A percentile compares a stretch with the other conserved stretches of the same genome.
These are phyloP conservation scores for Obba rivulosa DNA, from an alignment of 768 basidiomycete genomes.

Conservation along the genomic window DNA sequence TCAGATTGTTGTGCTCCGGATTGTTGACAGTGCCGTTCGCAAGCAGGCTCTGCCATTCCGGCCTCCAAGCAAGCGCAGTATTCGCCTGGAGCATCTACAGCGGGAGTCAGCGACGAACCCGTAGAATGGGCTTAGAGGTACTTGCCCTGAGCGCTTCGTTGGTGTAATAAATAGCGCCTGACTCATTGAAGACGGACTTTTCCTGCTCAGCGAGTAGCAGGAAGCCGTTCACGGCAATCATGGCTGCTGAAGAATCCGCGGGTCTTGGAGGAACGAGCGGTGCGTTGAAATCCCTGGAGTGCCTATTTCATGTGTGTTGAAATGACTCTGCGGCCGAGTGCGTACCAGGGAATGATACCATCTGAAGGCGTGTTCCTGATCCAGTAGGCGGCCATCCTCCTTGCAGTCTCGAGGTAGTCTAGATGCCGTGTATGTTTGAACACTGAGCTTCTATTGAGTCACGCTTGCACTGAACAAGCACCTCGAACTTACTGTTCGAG, in stretches of 20 bases:
- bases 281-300: constrained; percentile 66
- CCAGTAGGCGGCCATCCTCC: constrained; percentile 55
- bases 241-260: constrained; percentile 68
- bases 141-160: constrained; percentile 45
- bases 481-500: constrained; percentile 51
- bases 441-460: constrained; percentile 36
- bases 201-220: constrained; percentile 46
- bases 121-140: neutral
- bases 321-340: neutral
- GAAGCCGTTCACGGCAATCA: constrained; percentile 54
- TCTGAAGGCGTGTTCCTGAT: constrained; percentile 51
- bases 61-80: constrained; percentile 50
- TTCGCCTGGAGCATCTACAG: constrained; percentile 42
- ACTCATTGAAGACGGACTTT: constrained; percentile 27
- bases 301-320: neutral
- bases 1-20: constrained; percentile 47
- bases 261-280: constrained; percentile 51
- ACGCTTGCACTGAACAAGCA: neutral
- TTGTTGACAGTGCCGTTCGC: constrained; percentile 63
- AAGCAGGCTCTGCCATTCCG: constrained; percentile 57
- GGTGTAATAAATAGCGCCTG: constrained; percentile 34
- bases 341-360: constrained; percentile 65
- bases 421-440: constrained; percentile 44
- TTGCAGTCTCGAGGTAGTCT: constrained; percentile 56
- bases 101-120: neutral